Percentiles rank a stretch among this genome's conserved stretches.
Conservation (phyloP, 768 basidiomycete genomes). For the Tylopilus sp. region DNA sequence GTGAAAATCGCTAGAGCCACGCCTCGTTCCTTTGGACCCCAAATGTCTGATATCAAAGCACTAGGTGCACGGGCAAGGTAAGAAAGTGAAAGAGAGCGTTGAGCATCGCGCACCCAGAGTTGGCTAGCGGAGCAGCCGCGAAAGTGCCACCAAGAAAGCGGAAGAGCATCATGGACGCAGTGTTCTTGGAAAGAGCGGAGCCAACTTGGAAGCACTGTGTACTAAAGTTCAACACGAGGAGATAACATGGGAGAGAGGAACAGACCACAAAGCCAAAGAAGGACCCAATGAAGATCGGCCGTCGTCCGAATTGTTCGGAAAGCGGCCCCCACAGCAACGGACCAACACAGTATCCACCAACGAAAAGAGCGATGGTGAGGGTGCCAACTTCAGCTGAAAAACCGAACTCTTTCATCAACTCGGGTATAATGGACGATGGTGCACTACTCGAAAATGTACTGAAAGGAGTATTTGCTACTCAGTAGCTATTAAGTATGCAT, state of each 20-base stretch:
- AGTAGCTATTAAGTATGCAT: not conserved
- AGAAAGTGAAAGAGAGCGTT: not conserved
- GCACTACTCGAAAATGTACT: conserved; percentile 66
- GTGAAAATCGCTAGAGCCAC: conserved; percentile 65
- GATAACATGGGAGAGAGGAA: not conserved
- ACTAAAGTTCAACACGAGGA: not conserved
- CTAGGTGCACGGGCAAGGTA: conserved; percentile 22
- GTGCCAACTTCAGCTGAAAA: conserved; percentile 50
- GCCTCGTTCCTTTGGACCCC: conserved; percentile 59
- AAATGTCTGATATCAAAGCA: conserved; percentile 55
- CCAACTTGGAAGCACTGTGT: conserved; percentile 58
- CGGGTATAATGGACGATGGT: conserved; percentile 46
- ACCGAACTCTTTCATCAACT: conserved; percentile 44
- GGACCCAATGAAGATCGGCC: conserved; percentile 52
- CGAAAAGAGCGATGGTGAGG: conserved; percentile 59
- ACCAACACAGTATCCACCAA: conserved; percentile 66
- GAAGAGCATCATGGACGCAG: conserved; percentile 59
- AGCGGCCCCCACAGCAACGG: conserved; percentile 59
- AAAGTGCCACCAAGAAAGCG: conserved; percentile 71
- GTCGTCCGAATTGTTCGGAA: conserved; percentile 54
- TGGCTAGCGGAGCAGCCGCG: conserved; percentile 65
- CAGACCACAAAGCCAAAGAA: conserved; percentile 55
- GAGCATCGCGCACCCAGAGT: conserved; percentile 49
- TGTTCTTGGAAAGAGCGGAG: conserved; percentile 58
- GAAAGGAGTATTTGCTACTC: not conserved